Conservation (phyloP, 768 basidiomycete species). For the Lentinula sp. region DNA sequence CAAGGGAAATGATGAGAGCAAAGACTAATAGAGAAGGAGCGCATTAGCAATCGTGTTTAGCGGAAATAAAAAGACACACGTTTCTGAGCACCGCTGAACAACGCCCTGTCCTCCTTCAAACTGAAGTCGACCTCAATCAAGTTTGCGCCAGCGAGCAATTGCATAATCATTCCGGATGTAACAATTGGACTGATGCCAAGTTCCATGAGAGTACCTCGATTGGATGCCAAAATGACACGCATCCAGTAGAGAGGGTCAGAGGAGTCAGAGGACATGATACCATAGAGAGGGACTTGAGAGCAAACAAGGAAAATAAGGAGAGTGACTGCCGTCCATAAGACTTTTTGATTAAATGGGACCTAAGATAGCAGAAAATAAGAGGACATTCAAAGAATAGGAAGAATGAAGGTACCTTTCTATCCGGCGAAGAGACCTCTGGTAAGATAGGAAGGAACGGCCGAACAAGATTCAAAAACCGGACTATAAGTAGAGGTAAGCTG, state of each 20-base stretch:
- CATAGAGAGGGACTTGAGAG: constrained; percentile 98
- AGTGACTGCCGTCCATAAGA: constrained; percentile 98
- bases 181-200: constrained; percentile 97
- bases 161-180: constrained; percentile 99
- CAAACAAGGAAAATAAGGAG: constrained; percentile 99
- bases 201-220: constrained; percentile 99
- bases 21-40: constrained; percentile 56
- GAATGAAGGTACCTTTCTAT: constrained; percentile 71
- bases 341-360: constrained; percentile 98
- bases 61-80: constrained; percentile 44
- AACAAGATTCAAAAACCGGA: constrained; percentile 97
- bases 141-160: constrained; percentile 95
- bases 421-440: constrained; percentile 96
- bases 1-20: constrained; percentile 92
- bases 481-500: constrained; percentile 31
- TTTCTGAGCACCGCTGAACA: constrained; percentile 97
- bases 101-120: constrained; percentile 92
- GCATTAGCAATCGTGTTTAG: neutral
- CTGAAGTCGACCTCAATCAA: constrained; percentile 97
- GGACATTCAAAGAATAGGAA: constrained; percentile 5
- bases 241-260: constrained; percentile 99
- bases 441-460: constrained; percentile 95
- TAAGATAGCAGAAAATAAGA: constrained; percentile 20
- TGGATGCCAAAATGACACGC: constrained; percentile 98
- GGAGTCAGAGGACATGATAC: constrained; percentile 99